phyloP scores from a whole-genome alignment of 352 stramenopile species.

The Globisporangium barbulae region DNA sequence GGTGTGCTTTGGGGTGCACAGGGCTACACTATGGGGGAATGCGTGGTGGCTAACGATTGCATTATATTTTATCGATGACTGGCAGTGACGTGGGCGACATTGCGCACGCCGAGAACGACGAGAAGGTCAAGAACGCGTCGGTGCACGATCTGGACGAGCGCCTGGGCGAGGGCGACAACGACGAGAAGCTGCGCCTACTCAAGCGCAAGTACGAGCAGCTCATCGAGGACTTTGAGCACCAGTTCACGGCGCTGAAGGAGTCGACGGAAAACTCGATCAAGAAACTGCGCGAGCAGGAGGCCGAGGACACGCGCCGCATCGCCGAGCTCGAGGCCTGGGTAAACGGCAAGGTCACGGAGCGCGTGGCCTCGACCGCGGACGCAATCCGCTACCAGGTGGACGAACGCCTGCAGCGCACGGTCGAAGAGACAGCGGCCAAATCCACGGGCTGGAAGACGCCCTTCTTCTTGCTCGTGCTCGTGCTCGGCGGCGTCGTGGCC shows the following conservation, averaged over 20 bases:
- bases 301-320: slow-evolving; percentile 67
- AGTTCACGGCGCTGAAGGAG: slow-evolving; percentile 80
- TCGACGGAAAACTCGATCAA: slow-evolving; percentile 79
- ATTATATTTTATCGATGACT: slow-evolving; percentile 14
- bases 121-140: slow-evolving; percentile 61
- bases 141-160: slow-evolving; percentile 45
- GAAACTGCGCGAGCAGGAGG: slow-evolving; percentile 72
- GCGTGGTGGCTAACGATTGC: background rate
- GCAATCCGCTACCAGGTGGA: slow-evolving; percentile 68
- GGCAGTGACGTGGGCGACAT: slow-evolving; percentile 64
- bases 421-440: slow-evolving; percentile 71
- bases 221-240: slow-evolving; percentile 82
- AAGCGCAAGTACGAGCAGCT: slow-evolving; percentile 81
- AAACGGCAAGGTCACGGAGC: slow-evolving; percentile 53
- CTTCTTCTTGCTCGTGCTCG: slow-evolving; percentile 76
- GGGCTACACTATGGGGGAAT: slow-evolving; percentile 1
- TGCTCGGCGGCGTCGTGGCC: slow-evolving; percentile 54
- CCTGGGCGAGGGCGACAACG: slow-evolving; percentile 49
- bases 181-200: slow-evolving; percentile 59
- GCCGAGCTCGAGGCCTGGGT: slow-evolving; percentile 67
- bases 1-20: background rate
- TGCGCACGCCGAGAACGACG: slow-evolving; percentile 35
- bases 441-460: slow-evolving; percentile 78
- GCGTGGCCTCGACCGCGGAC: slow-evolving; percentile 48
- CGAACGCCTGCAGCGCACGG: slow-evolving; percentile 61